A percentile compares a stretch with the other conserved stretches of the same genome.
Evolutionary conservation across 2,329 filamentous ascomycete species (phyloP).

Genomic region (Aspergillus thermomutatus): DNA sequence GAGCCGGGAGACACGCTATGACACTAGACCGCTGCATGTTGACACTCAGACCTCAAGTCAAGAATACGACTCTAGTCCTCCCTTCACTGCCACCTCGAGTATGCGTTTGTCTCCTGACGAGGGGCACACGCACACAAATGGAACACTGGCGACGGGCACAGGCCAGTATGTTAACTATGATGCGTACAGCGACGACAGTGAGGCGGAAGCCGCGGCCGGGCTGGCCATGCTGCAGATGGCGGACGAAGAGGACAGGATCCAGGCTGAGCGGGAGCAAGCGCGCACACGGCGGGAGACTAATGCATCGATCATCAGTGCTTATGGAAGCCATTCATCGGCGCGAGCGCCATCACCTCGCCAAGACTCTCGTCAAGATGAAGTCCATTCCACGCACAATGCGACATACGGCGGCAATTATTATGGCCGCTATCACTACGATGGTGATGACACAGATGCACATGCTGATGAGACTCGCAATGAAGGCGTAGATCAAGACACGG

Average conservation of each 20-base stretch:
- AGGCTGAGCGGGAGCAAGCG: conserved; percentile 42
- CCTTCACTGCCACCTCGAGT: conserved; percentile 10
- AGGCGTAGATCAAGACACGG: conserved; percentile 10
- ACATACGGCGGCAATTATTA: conserved; percentile 70
- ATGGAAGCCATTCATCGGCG: conserved; percentile 38
- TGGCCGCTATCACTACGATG: conserved; percentile 59
- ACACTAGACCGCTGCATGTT: conserved; percentile 22
- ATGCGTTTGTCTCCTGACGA: conserved; percentile 41
- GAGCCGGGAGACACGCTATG: conserved; percentile 22
- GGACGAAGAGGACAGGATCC: conserved; percentile 68
- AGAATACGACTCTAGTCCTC: conserved; percentile 7
- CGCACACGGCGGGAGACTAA: conserved; percentile 58
- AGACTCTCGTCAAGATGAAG: conserved; percentile 65
- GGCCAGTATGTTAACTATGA: conserved; percentile 47
- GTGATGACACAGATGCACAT: conserved; percentile 41
- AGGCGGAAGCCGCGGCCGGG: conserved; percentile 82
- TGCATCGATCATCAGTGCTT: conserved; percentile 48
- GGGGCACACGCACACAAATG: conserved; percentile 48
- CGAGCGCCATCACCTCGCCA: conserved; percentile 25
- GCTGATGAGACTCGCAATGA: conserved; percentile 19
- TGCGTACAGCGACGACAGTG: conserved; percentile 69
- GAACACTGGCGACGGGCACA: conserved; percentile 42
- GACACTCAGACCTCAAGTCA: conserved; percentile 13
- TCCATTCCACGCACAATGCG: conserved; percentile 43
- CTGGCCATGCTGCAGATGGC: conserved; percentile 79